Conservation (phyloP, 2,329 filamentous ascomycete species). For the Macrophomina phaseolina region DNA sequence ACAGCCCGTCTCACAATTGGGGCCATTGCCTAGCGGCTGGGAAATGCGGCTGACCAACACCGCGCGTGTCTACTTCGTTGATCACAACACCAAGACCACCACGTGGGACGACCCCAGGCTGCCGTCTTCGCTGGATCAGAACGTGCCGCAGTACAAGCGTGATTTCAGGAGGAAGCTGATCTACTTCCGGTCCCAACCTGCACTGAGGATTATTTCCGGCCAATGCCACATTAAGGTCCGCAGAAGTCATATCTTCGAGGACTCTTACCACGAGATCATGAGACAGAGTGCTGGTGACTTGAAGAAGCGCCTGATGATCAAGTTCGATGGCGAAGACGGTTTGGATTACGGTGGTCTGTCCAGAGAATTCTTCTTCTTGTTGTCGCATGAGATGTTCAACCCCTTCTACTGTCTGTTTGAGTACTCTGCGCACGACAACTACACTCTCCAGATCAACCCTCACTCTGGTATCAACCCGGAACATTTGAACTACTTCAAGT, state of each 20-base stretch:
- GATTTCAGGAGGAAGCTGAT: constrained; percentile 98
- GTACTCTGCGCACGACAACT: constrained; percentile 99
- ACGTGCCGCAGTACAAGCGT: constrained; percentile 98
- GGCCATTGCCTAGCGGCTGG: constrained; percentile 95
- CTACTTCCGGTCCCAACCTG: constrained; percentile 98
- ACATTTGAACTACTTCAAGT: constrained; percentile 99
- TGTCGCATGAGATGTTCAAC: constrained; percentile 99
- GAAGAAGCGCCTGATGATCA: constrained; percentile 99
- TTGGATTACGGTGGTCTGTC: constrained; percentile 97
- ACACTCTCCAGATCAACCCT: constrained; percentile 98
- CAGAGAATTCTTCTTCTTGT: constrained; percentile 98
- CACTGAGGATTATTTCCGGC: constrained; percentile 90
- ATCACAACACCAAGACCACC: constrained; percentile 99
- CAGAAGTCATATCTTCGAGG: constrained; percentile 96
- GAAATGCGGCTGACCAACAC: constrained; percentile 99
- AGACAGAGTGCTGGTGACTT: constrained; percentile 92
- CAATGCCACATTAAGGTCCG: constrained; percentile 99
- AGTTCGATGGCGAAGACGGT: constrained; percentile 98
- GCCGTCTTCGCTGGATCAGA: constrained; percentile 95
- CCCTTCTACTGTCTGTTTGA: constrained; percentile 99
- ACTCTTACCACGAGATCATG: constrained; percentile 98
- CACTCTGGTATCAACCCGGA: constrained; percentile 99
- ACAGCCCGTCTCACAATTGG: constrained; percentile 95
- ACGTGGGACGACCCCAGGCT: constrained; percentile 98
- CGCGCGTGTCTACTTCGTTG: constrained; percentile 96